A percentile compares a stretch with the other conserved stretches of the same genome.
Conservation (phyloP, 2,329 filamentous ascomycete species). For the Nemania serpens region DNA sequence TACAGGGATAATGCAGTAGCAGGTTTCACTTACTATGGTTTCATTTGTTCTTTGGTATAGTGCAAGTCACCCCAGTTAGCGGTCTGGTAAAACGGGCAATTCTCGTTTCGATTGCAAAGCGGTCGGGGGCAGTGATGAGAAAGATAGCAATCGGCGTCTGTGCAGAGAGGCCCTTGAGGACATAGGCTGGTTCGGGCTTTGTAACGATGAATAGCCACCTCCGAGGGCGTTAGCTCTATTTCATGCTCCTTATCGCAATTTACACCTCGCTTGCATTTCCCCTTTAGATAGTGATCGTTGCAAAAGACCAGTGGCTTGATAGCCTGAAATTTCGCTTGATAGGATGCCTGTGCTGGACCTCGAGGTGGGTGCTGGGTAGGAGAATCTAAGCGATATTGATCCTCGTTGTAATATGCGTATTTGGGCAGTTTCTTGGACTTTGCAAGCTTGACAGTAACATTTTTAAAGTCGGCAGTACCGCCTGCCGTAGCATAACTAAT, state of each 20-base stretch:
- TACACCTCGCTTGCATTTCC: slow-evolving; percentile 38
- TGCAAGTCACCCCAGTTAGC: slow-evolving; percentile 41
- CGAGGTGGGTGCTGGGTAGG: slow-evolving; percentile 41
- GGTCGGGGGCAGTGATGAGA: slow-evolving; percentile 42
- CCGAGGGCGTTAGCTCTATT: slow-evolving; percentile 37
- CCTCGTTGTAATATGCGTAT: slow-evolving; percentile 40
- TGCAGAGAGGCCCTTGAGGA: slow-evolving; percentile 40
- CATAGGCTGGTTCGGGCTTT: slow-evolving; percentile 44
- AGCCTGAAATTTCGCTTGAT: slow-evolving; percentile 40
- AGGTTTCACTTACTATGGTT: slow-evolving; percentile 35
- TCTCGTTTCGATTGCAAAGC: slow-evolving; percentile 34
- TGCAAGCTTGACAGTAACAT: slow-evolving; percentile 41
- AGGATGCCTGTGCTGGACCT: slow-evolving; percentile 39
- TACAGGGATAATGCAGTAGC: neutral
- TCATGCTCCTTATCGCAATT: slow-evolving; percentile 42
- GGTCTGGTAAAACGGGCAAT: slow-evolving; percentile 39
- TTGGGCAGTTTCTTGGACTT: slow-evolving; percentile 42
- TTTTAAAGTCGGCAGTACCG: slow-evolving; percentile 39
- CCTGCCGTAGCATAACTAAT: slow-evolving; percentile 44
- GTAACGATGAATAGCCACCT: slow-evolving; percentile 44
- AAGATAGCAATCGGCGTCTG: slow-evolving; percentile 43
- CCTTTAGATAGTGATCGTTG: slow-evolving; percentile 43
- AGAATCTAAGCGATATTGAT: slow-evolving; percentile 39
- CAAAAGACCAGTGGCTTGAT: slow-evolving; percentile 42
- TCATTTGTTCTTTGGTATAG: slow-evolving; percentile 39